These are phyloP conservation scores for Ustilago xerochloae DNA, from an alignment of 1,284 basidiomycete species.

Conservation along the genomic window DNA sequence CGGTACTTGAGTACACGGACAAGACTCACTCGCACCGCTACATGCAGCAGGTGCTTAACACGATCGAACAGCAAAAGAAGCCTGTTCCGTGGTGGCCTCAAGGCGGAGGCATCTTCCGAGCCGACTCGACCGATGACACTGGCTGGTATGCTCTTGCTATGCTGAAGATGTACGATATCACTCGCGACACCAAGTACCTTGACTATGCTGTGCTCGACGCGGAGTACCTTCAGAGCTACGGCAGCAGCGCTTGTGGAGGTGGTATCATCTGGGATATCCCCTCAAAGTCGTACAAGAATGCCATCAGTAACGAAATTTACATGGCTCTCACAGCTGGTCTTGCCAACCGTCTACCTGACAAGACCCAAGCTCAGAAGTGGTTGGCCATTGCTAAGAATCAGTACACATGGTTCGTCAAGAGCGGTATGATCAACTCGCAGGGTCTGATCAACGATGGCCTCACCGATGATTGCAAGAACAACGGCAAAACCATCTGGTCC, in stretches of 20 bases:
- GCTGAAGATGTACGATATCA: constrained; percentile 22
- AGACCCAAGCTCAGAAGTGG: constrained; percentile 1
- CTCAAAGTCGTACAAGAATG: constrained; percentile 16
- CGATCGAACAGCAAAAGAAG: constrained; percentile 20
- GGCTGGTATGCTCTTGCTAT: constrained; percentile 25
- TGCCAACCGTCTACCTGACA: constrained; percentile 8
- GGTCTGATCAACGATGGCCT: constrained; percentile 24
- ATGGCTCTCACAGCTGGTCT: constrained; percentile 21
- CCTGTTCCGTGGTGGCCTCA: constrained; percentile 20
- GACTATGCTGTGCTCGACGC: constrained; percentile 14
- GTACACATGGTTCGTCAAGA: constrained; percentile 15
- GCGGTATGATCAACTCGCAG: constrained; percentile 18
- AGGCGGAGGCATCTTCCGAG: constrained; percentile 19
- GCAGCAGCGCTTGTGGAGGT: constrained; percentile 8
- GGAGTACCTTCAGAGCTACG: constrained; percentile 18
- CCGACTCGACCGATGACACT: constrained; percentile 24
- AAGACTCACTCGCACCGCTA: constrained; percentile 1
- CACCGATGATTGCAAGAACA: constrained; percentile 15
- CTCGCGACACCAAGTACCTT: constrained; percentile 12
- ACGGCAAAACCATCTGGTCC: constrained; percentile 5
- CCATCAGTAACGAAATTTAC: constrained; percentile 23
- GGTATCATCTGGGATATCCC: constrained; percentile 25
- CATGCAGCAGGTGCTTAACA: constrained; percentile 17
- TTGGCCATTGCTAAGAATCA: constrained; percentile 6
- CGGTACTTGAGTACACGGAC: constrained; percentile 12